Conservation (phyloP, 352 stramenopile genomes). For the Pythium rhizo-oryzae region DNA sequence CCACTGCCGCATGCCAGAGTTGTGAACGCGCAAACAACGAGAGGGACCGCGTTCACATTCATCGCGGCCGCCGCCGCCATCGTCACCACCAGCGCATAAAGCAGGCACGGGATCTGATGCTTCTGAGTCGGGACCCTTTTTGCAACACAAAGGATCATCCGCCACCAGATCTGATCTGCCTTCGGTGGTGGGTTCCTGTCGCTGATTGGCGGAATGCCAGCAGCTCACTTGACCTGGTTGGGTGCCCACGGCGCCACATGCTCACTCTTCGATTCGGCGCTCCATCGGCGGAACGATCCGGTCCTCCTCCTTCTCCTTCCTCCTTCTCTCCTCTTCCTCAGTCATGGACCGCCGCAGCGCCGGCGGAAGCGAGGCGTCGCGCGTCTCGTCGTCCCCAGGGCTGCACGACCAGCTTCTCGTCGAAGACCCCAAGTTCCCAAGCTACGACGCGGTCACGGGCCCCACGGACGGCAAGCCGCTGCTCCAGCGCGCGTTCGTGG, state of each 20-base stretch:
- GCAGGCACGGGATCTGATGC: neutral
- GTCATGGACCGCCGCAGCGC: constrained; percentile 4
- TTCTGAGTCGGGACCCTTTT: neutral
- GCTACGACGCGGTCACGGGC: constrained; percentile 47
- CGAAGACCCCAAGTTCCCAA: constrained; percentile 17
- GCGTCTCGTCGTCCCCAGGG: constrained; percentile 5
- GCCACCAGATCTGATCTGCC: neutral
- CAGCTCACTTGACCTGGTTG: neutral
- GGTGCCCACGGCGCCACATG: too few relatives aligned
- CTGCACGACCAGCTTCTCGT: constrained; percentile 42
- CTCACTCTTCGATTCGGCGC: neutral
- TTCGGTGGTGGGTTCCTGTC: neutral
- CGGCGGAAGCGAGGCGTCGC: constrained; percentile 6
- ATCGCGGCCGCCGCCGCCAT: too few relatives aligned
- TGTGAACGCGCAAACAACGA: too few relatives aligned
- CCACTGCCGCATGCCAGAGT: too few relatives aligned
- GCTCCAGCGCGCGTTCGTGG: constrained; percentile 60
- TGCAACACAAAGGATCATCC: neutral
- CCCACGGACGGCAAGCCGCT: constrained; percentile 48
- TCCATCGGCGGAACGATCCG: constrained; percentile 2
- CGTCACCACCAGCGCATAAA: too few relatives aligned
- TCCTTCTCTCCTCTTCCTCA: neutral
- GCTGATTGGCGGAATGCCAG: constrained; percentile 1
- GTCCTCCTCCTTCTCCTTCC: neutral
- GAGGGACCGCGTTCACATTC: too few relatives aligned